Evolutionary conservation across 768 basidiomycete genomes (phyloP), one percentile per base, ranked within the genome.

Genomic region (Boletus patriciae): DNA sequence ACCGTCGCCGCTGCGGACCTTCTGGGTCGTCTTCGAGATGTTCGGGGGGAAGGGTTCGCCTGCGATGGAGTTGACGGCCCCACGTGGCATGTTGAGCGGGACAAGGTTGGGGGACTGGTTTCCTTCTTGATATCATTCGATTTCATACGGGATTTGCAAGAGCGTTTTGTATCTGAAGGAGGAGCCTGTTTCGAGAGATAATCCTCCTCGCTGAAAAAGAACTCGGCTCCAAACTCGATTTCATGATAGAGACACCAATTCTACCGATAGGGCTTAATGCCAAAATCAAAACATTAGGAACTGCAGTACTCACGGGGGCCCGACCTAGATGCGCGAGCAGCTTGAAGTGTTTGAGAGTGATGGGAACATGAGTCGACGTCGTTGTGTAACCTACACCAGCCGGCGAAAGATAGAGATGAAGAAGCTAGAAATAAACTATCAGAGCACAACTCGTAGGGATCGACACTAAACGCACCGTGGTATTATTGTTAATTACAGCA

Each of bases 301-400:
- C n/a, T 16, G 23, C 36, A 23, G n/a, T 50, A 70, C 86, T 64
- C 65, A 86, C 86, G 10, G 85, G 82, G 29, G 77, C 72, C 57
- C 78, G 78, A 19, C 87, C 88, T 18, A 92, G 72, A 43, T 78
- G 81, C 4, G 88, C 88, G 46, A 92, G 77, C n/a, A 87, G 65
- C 66, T 84, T 81, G 73, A 92, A 92, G 64, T 90, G 88, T 64
- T 88, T 84, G 49, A 92, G 73, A 6, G 89, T 91, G 33, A 90
- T 66, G 21, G 89, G 90, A 27, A 90, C 86, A 43, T 76, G 81
- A 8, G 60, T 56, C 27, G 61, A 57, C 15, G 63, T 59, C 27
- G 65, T 52, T 23, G 60, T 41, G 38, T 66, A 63, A 46, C 59
- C 62, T 31, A 60, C 57, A 19, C 57, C 64, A n/a, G 68, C 59